A percentile compares a stretch with the other conserved stretches of the same genome.
Conservation (phyloP, 2,329 filamentous ascomycete genomes). For the Aspergillus oerlinghausenensis region DNA sequence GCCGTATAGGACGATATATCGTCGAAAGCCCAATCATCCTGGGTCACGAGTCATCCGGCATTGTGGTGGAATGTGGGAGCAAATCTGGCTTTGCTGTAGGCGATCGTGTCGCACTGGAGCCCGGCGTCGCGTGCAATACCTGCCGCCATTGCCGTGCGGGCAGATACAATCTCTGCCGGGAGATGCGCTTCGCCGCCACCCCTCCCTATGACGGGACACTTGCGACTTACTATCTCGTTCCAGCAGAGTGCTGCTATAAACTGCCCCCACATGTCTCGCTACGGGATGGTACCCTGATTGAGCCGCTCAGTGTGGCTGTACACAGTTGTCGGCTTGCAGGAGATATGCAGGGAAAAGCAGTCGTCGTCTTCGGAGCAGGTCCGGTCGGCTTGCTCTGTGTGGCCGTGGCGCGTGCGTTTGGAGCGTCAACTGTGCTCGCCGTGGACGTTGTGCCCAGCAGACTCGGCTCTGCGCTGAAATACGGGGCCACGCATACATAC, state of each 20-base stretch:
- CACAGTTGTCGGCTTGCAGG: conserved; percentile 70
- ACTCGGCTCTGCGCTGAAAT: conserved; percentile 67
- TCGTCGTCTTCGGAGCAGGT: conserved; percentile 78
- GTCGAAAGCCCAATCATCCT: conserved; percentile 40
- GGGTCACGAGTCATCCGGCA: conserved; percentile 65
- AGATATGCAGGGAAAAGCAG: conserved; percentile 67
- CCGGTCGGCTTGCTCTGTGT: conserved; percentile 80
- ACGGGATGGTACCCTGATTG: conserved; percentile 80
- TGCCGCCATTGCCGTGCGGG: conserved; percentile 71
- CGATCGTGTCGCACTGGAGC: conserved; percentile 71
- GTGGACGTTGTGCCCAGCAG: conserved; percentile 66
- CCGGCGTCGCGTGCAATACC: conserved; percentile 63
- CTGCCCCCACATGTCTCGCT: conserved; percentile 57
- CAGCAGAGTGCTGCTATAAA: conserved; percentile 84
- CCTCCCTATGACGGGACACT: conserved; percentile 83
- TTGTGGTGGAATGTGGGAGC: conserved; percentile 55
- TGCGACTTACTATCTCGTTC: conserved; percentile 72
- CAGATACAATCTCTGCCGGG: conserved; percentile 78
- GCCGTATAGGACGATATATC: conserved; percentile 33
- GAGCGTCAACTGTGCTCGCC: conserved; percentile 69
- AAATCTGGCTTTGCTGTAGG: conserved; percentile 55
- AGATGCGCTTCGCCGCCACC: conserved; percentile 85
- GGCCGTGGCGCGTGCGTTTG: conserved; percentile 74
- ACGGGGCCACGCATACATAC: conserved; percentile 48
- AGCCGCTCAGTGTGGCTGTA: conserved; percentile 78